Evolutionary conservation across 2,329 filamentous ascomycete genomes (phyloP).

Genomic region (Aureobasidium sp.): DNA sequence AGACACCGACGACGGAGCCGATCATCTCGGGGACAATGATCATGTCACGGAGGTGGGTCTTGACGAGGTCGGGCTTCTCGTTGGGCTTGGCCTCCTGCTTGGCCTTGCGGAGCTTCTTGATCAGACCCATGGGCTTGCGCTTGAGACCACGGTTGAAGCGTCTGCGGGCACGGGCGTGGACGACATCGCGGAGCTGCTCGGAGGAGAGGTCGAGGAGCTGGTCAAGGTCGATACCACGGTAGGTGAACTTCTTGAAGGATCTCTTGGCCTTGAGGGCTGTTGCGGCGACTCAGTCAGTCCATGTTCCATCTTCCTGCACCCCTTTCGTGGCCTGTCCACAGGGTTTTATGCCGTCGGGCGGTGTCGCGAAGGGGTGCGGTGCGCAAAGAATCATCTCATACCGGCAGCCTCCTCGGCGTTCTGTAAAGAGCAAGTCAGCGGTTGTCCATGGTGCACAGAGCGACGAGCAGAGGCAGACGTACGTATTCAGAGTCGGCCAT

Average conservation of each 20-base stretch:
- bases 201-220: slow-evolving; percentile 99
- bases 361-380: slow-evolving; percentile 21
- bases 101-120: slow-evolving; percentile 99
- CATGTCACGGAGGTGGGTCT: slow-evolving; percentile 99
- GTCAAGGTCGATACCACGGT: slow-evolving; percentile 98
- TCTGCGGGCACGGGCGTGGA: slow-evolving; percentile 96
- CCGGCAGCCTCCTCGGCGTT: slow-evolving; percentile 93
- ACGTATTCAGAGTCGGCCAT: slow-evolving; percentile 90
- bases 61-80: slow-evolving; percentile 99
- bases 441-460: slow-evolving; percentile 22
- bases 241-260: slow-evolving; percentile 99
- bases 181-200: slow-evolving; percentile 98
- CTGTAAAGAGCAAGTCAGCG: slow-evolving; percentile 43
- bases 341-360: slow-evolving; percentile 32
- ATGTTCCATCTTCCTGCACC: slow-evolving; percentile 32
- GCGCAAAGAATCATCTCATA: slow-evolving; percentile 36
- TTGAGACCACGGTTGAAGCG: slow-evolving; percentile 99
- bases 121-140: slow-evolving; percentile 99
- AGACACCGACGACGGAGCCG: slow-evolving; percentile 95
- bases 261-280: slow-evolving; percentile 98
- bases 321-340: slow-evolving; percentile 36
- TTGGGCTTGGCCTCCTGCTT: slow-evolving; percentile 99
- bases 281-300: slow-evolving; percentile 26
- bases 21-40: slow-evolving; percentile 99
- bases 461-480: slow-evolving; percentile 42